Conservation (phyloP, 371 early-diverging fungal species). For the Batrachochytrium dendrobatidis region DNA sequence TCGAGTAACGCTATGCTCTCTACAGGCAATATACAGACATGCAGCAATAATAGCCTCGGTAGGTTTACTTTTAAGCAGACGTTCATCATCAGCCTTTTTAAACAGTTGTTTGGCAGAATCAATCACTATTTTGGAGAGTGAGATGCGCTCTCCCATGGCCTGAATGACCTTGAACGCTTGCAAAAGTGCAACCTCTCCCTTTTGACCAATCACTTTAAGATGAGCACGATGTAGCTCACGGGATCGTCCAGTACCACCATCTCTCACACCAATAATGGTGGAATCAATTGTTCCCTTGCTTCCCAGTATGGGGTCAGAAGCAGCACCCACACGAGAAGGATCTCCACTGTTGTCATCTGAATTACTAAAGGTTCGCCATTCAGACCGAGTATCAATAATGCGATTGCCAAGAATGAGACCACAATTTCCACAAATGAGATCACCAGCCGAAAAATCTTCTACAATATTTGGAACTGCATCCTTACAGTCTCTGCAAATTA, state of each 20-base stretch:
- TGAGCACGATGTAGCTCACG: conserved; percentile 32
- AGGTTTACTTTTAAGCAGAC: conserved; percentile 82
- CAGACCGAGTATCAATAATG: conserved; percentile 97
- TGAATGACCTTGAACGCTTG: conserved; percentile 91
- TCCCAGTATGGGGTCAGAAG: conserved; percentile 81
- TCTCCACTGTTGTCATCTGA: conserved; percentile 81
- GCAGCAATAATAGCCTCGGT: conserved; percentile 92
- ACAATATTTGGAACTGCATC: conserved; percentile 86
- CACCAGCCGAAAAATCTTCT: conserved; percentile 66
- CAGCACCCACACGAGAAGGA: conserved; percentile 98
- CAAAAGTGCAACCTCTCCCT: conserved; percentile 73
- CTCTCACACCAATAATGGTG: conserved; percentile 77
- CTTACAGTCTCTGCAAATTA: conserved; percentile 79
- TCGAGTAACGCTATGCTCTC: conserved; percentile 83
- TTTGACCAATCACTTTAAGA: conserved; percentile 61
- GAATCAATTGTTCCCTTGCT: conserved; percentile 75
- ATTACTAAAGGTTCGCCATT: conserved; percentile 99
- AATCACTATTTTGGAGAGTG: conserved; percentile 74
- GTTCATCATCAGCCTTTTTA: conserved; percentile 75
- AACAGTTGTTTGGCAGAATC: conserved; percentile 95
- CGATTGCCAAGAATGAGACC: conserved; percentile 86
- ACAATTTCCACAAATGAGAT: conserved; percentile 2
- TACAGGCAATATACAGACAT: conserved; percentile 91
- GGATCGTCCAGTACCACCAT: conserved; percentile 65
- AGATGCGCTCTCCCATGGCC: conserved; percentile 77